Conservation (phyloP, 495 filamentous ascomycete species). For the Penicillium flavigenum region DNA sequence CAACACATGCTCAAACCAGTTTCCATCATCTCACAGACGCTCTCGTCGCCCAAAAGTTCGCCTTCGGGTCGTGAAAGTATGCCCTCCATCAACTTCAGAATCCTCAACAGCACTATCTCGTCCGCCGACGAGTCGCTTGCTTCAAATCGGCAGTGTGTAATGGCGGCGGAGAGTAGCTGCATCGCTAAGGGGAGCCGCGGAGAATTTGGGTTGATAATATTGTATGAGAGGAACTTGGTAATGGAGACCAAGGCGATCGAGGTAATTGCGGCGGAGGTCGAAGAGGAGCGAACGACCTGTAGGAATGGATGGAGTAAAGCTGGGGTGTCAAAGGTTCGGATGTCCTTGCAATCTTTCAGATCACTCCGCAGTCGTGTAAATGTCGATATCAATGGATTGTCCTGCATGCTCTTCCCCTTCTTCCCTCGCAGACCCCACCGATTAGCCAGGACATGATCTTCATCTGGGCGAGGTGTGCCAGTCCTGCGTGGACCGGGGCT, state of each 20-base stretch:
- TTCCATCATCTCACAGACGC: conserved; percentile 99
- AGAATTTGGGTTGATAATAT: conserved; percentile 77
- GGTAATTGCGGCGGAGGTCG: conserved; percentile 93
- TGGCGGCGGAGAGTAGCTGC: conserved; percentile 90
- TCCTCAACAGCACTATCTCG: conserved; percentile 89
- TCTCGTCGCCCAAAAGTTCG: conserved; percentile 88
- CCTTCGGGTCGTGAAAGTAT: conserved; percentile 94
- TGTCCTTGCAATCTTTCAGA: conserved; percentile 90
- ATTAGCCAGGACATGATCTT: conserved; percentile 57
- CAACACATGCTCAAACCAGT: conserved; percentile 97
- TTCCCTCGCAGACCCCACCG: conserved; percentile 92
- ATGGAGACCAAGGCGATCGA: conserved; percentile 93
- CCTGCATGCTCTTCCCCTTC: conserved; percentile 97
- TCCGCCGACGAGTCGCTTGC: conserved; percentile 91
- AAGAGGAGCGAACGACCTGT: conserved; percentile 94
- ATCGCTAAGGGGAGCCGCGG: conserved; percentile 86
- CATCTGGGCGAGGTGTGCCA: conserved; percentile 29
- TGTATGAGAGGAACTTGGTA: conserved; percentile 95
- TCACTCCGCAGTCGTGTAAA: conserved; percentile 89
- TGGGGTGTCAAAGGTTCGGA: conserved; percentile 84
- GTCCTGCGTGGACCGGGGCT: conserved; percentile 41
- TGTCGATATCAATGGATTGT: conserved; percentile 94
- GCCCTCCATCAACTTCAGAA: conserved; percentile 95
- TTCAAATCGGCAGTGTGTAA: conserved; percentile 97
- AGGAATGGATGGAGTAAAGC: conserved; percentile 92